These are phyloP conservation scores for Zoysia japonica DNA, from an alignment of 176 grass and related monocot genomes.

Conservation along the genomic window DNA sequence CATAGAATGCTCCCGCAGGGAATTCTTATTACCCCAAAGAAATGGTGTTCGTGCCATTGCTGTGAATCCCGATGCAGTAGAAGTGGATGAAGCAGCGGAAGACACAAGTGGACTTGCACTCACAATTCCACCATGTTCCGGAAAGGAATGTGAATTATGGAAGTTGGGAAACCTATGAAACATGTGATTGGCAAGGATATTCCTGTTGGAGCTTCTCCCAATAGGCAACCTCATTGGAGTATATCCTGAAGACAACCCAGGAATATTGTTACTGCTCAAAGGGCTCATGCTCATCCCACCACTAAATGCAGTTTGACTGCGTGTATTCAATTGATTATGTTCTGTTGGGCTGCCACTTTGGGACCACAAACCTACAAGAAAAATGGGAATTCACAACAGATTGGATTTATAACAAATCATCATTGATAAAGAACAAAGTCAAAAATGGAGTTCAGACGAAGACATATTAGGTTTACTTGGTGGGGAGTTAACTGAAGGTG, in stretches of 20 bases:
- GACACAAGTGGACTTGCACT: slow-evolving; percentile 27
- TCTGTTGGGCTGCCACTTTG: slow-evolving; percentile 51
- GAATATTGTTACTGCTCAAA: slow-evolving; percentile 41
- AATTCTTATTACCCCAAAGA: slow-evolving; percentile 44
- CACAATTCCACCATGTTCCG: slow-evolving; percentile 42
- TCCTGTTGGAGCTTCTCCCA: slow-evolving; percentile 45
- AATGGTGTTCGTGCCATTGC: slow-evolving; percentile 37
- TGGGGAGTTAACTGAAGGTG: slow-evolving; percentile 48
- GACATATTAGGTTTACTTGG: slow-evolving; percentile 41
- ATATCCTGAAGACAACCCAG: slow-evolving; percentile 46
- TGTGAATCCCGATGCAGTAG: slow-evolving; percentile 43
- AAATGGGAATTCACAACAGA: slow-evolving; percentile 21
- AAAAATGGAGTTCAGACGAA: background rate
- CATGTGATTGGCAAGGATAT: slow-evolving; percentile 17
- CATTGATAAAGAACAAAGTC: background rate
- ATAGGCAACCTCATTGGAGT: slow-evolving; percentile 36
- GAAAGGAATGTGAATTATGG: slow-evolving; percentile 49
- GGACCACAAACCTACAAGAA: slow-evolving; percentile 47
- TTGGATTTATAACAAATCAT: background rate
- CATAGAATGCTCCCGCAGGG: slow-evolving; percentile 29
- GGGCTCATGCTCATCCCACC: slow-evolving; percentile 42
- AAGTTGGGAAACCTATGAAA: slow-evolving; percentile 26
- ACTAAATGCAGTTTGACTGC: slow-evolving; percentile 34
- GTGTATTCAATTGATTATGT: slow-evolving; percentile 37
- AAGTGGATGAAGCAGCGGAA: slow-evolving; percentile 36